phyloP scores from a whole-genome alignment of 306 rosid genomes.

The Rosa lucieae region DNA sequence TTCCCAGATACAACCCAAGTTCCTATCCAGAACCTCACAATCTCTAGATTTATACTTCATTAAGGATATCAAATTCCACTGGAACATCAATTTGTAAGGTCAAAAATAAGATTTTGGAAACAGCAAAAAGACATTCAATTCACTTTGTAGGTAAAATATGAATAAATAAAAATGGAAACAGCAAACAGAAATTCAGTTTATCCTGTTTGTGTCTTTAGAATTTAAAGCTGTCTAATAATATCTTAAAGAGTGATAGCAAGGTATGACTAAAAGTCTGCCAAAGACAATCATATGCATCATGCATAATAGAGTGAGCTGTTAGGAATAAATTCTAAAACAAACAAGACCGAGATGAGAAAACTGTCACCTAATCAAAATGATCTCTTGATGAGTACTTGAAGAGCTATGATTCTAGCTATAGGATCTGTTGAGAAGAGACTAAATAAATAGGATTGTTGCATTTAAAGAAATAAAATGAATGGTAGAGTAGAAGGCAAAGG shows the following conservation, averaged over 20 bases:
- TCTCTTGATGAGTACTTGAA: background rate
- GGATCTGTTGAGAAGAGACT: background rate
- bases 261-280: background rate
- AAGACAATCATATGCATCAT: background rate
- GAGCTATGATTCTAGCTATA: background rate
- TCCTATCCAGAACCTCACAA: background rate
- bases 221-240: too few relatives aligned
- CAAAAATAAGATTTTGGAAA: background rate
- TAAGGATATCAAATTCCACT: background rate
- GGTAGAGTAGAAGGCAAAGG: background rate
- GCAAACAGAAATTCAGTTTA: background rate
- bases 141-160: background rate
- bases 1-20: background rate
- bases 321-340: background rate
- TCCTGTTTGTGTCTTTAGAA: background rate
- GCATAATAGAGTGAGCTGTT: background rate
- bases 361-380: background rate
- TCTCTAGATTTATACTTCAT: background rate
- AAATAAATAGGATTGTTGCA: background rate
- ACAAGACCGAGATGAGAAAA: background rate
- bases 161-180: background rate
- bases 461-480: background rate
- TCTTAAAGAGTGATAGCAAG: background rate
- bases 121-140: background rate
- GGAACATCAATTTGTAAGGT: background rate